phyloP scores from a whole-genome alignment of 208 protist species.

The Acanthamoeba castellanii region DNA sequence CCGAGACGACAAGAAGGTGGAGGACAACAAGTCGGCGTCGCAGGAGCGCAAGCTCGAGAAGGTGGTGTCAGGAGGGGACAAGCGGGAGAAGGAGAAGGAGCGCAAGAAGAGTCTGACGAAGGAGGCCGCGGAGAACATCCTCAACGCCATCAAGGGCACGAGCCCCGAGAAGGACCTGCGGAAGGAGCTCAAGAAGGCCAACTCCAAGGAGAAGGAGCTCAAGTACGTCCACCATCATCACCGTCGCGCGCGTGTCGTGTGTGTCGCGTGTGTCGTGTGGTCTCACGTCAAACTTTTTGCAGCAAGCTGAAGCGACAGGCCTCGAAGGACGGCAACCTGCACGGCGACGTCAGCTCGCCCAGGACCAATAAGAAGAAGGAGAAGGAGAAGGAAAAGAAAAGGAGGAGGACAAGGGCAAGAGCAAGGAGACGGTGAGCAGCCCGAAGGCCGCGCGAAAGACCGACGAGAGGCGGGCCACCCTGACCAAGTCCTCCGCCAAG shows the following conservation, averaged over 20 bases:
- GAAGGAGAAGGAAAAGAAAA: not conserved
- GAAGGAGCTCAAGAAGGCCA: conserved; percentile 28
- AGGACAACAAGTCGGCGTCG: not conserved
- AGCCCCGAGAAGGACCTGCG: conserved; percentile 32
- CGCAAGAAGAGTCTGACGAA: conserved; percentile 22
- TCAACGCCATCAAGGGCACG: conserved; percentile 11
- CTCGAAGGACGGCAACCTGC: not conserved
- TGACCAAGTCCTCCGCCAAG: conserved; percentile 3
- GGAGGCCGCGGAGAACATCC: conserved; percentile 47
- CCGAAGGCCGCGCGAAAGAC: not conserved
- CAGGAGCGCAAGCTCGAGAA: conserved; percentile 16
- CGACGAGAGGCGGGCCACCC: conserved; percentile 26
- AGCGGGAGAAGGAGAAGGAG: not conserved
- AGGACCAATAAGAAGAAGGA: conserved; percentile 9
- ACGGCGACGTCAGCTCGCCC: not conserved
- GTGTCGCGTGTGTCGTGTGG: not conserved
- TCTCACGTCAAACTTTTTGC: not conserved
- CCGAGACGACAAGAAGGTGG: not conserved
- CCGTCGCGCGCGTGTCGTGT: not conserved
- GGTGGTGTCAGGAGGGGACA: not conserved
- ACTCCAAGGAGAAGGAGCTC: conserved; percentile 29
- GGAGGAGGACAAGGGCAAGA: not conserved
- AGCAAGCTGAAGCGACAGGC: not conserved
- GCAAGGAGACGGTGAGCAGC: conserved; percentile 21
- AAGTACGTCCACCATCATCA: not conserved